A percentile compares a stretch with the other conserved stretches of the same genome.
phyloP scores from a whole-genome alignment of 2,329 filamentous ascomycete genomes.

The Purpureocillium lavendulum region DNA sequence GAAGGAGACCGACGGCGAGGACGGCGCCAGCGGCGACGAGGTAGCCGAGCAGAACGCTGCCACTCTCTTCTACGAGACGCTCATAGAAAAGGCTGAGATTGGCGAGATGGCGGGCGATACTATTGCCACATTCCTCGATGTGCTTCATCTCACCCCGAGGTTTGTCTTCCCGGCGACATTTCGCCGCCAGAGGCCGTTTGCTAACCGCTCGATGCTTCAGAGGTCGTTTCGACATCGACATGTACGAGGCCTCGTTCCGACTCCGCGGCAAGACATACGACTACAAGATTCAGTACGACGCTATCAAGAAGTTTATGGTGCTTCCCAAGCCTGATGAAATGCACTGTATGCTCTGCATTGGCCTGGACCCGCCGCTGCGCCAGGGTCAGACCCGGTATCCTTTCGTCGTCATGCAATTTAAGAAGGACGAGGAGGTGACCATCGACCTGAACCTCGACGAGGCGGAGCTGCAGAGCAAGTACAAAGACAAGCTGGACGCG shows the following conservation, averaged over 20 bases:
- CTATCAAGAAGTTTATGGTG: constrained; percentile 98
- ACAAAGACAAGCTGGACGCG: constrained; percentile 79
- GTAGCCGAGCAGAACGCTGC: constrained; percentile 84
- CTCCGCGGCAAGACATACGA: constrained; percentile 98
- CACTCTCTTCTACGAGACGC: constrained; percentile 93
- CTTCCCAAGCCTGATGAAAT: constrained; percentile 97
- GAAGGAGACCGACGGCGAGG: constrained; percentile 59
- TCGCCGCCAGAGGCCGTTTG: neutral
- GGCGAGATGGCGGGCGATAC: constrained; percentile 98
- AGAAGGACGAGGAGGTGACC: constrained; percentile 93
- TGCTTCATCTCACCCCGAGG: constrained; percentile 93
- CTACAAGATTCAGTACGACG: constrained; percentile 98
- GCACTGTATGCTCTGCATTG: constrained; percentile 89
- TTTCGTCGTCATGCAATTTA: constrained; percentile 98
- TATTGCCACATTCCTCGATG: constrained; percentile 93
- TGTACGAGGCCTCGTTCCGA: constrained; percentile 97
- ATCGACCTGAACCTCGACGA: constrained; percentile 95
- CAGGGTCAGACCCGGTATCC: constrained; percentile 97
- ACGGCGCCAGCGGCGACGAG: constrained; percentile 52
- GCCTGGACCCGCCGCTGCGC: constrained; percentile 86
- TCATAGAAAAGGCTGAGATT: constrained; percentile 98
- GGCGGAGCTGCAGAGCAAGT: constrained; percentile 72
- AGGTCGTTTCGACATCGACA: constrained; percentile 99
- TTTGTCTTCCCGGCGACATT: constrained; percentile 22
- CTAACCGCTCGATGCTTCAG: constrained; percentile 34